phyloP scores from a whole-genome alignment of 768 basidiomycete genomes.

The Clitopilus hobsonii region DNA sequence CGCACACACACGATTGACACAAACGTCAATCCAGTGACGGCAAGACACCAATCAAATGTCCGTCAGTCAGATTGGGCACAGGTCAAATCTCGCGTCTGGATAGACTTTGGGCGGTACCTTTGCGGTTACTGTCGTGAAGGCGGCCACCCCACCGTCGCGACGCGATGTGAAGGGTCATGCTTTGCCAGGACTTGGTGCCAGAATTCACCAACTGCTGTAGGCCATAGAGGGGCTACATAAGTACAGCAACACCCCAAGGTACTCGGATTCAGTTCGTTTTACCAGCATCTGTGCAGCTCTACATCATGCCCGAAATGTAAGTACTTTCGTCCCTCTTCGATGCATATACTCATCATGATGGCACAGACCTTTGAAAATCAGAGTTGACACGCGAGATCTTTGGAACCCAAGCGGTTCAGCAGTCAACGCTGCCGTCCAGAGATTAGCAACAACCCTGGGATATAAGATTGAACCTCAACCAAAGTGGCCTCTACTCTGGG shows the following conservation, averaged over 20 bases:
- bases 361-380: conserved; percentile 32
- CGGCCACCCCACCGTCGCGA: neutral
- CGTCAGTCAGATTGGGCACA: too few species aligned
- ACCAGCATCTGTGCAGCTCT: too few species aligned
- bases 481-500: conserved; percentile 29
- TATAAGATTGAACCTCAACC: conserved; percentile 26
- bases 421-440: conserved; percentile 19
- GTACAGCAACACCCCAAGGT: too few species aligned
- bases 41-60: neutral
- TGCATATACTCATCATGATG: too few species aligned
- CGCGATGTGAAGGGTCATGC: too few species aligned
- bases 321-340: too few species aligned
- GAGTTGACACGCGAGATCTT: too few species aligned
- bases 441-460: conserved; percentile 26
- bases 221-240: too few species aligned
- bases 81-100: neutral
- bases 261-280: too few species aligned
- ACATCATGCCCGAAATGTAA: too few species aligned
- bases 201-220: too few species aligned
- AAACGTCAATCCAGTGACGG: neutral
- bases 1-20: neutral
- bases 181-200: too few species aligned
- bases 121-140: neutral
- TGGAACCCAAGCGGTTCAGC: conserved; percentile 27
- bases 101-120: neutral